Base-by-base conservation (phyloP, 2,329 filamentous ascomycete genomes). In the Macrophomina pseudophaseolina region DNA sequence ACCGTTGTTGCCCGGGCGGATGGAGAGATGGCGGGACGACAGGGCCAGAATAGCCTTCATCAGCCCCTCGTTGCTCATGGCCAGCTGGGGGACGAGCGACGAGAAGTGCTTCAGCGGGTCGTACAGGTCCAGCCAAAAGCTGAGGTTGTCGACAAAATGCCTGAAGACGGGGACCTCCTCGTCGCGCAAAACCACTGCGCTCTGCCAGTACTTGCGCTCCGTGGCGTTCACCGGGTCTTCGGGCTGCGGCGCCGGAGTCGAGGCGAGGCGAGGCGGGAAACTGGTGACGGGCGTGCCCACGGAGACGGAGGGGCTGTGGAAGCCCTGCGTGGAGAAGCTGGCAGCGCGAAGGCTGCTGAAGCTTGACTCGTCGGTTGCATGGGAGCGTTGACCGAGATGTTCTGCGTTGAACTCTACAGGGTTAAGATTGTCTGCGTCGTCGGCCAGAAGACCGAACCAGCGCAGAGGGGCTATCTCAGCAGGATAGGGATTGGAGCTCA, bases 21-120 rank as follows among this genome's bases (percentile, higher is more conserved):
- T 77, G 2, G 81, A 83, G 59, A 83, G 74, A 70, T 87, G 84
- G 12, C 84, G 79, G n/a, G 84, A 82, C 8, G 85, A 83, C 2
- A 88, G 77, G 1, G 86, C 86, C 4, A 88, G 76, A 5, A 88
- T 79, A 16, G 86, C 85, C 69, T 86, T 87, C 77, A 88, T 81
- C 3, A 88, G 71, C 0, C 86, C 86, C 32, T 82, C 76, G 69
- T 88, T 88, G 33, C 81, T 80, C 66, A 86, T 74, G 2, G 84
- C 81, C 62, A 67, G 59, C 35, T 68, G 67, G 2, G 67, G 67
- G 14, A 68, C 67, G 16, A 64, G 79, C 67, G 70, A 79, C 2
- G 75, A 70, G 16, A 78, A 77, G 52, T 81, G 78, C 64, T 73
- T 75, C 4, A 74, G 69, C 0, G 80, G 79, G 69, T 83, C 81